Percentiles rank a stretch among this genome's conserved stretches.
Conservation (phyloP, 192 early-diverging fungal species). For the Lunasporangiospora selenospora region DNA sequence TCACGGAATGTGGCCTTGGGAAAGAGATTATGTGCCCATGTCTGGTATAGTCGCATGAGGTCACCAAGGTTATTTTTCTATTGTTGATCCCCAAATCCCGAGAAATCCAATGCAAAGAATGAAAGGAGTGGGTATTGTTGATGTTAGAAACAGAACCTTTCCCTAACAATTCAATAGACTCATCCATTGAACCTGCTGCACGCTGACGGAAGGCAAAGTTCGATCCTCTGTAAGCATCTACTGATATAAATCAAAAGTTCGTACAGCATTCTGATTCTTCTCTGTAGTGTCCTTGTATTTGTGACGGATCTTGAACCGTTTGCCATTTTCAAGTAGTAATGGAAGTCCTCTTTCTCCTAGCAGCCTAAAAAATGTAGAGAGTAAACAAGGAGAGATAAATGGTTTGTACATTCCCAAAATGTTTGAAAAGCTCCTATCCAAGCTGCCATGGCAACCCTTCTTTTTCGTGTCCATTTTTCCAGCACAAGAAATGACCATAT, state of each 20-base stretch:
- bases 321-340: conserved; percentile 16
- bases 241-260: background rate
- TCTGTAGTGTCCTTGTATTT: conserved; percentile 24
- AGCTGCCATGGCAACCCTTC: background rate
- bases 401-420: too few relatives aligned
- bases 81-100: too few relatives aligned
- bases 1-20: conserved; percentile 34
- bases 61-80: conserved; percentile 36
- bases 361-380: conserved; percentile 6
- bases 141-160: too few relatives aligned
- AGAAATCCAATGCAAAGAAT: background rate
- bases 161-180: too few relatives aligned
- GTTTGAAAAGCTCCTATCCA: too few relatives aligned
- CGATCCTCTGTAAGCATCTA: too few relatives aligned
- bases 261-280: conserved; percentile 32
- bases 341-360: conserved; percentile 22
- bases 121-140: too few relatives aligned
- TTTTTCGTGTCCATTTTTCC: too few relatives aligned
- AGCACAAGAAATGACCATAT: too few relatives aligned
- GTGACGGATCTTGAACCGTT: conserved; percentile 29
- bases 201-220: too few relatives aligned
- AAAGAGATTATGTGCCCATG: conserved; percentile 42
- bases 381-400: background rate
- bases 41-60: conserved; percentile 41
- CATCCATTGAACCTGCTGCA: too few relatives aligned